These are phyloP conservation scores for Huntiella savannae DNA, from an alignment of 2,329 filamentous ascomycete species.

Conservation along the genomic window DNA sequence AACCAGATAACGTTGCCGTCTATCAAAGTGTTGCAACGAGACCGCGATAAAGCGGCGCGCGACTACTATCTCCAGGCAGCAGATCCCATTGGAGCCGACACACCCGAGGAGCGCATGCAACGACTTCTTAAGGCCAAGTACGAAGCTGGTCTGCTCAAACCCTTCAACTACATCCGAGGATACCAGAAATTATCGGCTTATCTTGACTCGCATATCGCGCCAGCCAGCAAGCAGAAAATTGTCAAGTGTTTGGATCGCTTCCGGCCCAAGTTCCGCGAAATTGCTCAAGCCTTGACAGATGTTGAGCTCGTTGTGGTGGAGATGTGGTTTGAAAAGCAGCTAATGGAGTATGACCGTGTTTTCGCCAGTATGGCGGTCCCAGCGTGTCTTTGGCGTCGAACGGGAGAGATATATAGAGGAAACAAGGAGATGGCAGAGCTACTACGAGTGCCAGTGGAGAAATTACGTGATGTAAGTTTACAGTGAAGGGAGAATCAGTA, in stretches of 20 bases:
- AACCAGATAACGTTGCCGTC: background rate
- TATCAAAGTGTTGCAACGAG: conserved; percentile 13
- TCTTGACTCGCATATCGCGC: conserved; percentile 74
- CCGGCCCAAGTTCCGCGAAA: conserved; percentile 85
- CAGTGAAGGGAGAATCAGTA: background rate
- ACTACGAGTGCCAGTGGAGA: conserved; percentile 81
- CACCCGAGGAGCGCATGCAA: conserved; percentile 87
- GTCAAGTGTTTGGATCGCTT: conserved; percentile 81
- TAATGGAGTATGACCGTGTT: conserved; percentile 96
- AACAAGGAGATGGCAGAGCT: conserved; percentile 99
- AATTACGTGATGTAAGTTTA: conserved; percentile 62
- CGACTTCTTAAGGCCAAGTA: conserved; percentile 89
- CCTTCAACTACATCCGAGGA: conserved; percentile 96
- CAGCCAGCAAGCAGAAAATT: conserved; percentile 74
- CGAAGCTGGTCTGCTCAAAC: conserved; percentile 81
- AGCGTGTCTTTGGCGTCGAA: conserved; percentile 90
- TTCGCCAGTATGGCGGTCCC: conserved; percentile 98
- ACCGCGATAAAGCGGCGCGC: conserved; percentile 47
- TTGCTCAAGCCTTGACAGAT: conserved; percentile 80
- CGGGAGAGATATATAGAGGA: conserved; percentile 88
- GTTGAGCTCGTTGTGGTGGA: conserved; percentile 88
- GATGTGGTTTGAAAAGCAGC: conserved; percentile 94
- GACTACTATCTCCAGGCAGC: conserved; percentile 97
- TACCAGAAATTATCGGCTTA: conserved; percentile 80
- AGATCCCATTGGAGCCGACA: conserved; percentile 58